Base-by-base conservation (phyloP, 306 rosid species). In the Phaseolus lunatus region DNA sequence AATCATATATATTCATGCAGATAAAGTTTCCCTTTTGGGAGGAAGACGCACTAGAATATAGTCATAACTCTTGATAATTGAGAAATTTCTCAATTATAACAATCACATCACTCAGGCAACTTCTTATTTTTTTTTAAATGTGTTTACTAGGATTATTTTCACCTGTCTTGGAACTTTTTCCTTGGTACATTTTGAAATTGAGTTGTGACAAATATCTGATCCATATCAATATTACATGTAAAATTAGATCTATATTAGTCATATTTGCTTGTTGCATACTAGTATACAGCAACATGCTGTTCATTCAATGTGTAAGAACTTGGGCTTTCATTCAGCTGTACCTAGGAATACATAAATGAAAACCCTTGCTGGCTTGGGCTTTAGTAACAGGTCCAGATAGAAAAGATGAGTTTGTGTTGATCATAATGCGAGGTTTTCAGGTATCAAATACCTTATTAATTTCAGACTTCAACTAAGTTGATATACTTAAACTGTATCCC, bases 341-440 rank as follows among this genome's bases (percentile, higher is more conserved):
- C 31, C 31, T 18, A 31, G 23, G 9, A 27, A 26, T 73, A 9
- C 62, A 18, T 39, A 39, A 22, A 16, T n/a, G 14, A 57, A 2
- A 74, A 27, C 16, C 37, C 22, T 44, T 20, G 47, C 48, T 61
- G 33, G 5, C 41, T 68, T 50, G 31, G 15, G 54, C 11, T 74
- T 44, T 74, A 44, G 18, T 44, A 26, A 45, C 11, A 31, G 13
- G 79, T 48, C 43, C 9, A n/a, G 22, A 72, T 54, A 15, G 35
- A n/a, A 71, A 9, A 53, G 65, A 18, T 39, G 19, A 13, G 19
- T 12, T 73, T 10, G 24, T 5, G 18, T 48, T 47, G 14, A 5
- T 27, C 58, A 24, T 45, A 73, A 73, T 7, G 16, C 57, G 9
- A 41, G 26, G 65, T 57, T 73, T 73, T 70, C 57, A 31, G 49